Percentiles rank a stretch among this genome's conserved stretches.
phyloP scores from a whole-genome alignment of 441 rosid species.

The Erodium texanum region DNA sequence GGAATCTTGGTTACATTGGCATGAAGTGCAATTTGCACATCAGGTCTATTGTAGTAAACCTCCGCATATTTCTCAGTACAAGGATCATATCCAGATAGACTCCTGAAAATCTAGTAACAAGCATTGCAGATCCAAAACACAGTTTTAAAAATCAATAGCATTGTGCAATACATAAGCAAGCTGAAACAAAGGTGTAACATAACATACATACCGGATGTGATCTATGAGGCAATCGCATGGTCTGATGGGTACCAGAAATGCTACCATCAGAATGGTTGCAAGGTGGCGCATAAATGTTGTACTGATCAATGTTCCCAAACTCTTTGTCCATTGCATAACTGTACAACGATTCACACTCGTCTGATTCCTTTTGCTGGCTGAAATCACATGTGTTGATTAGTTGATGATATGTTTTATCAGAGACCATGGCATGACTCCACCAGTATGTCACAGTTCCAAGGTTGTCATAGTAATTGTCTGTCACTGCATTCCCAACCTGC shows the following conservation, averaged over 20 bases:
- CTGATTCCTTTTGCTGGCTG: slow-evolving; percentile 61
- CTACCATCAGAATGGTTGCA: slow-evolving; percentile 75
- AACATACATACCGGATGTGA: too few relatives aligned
- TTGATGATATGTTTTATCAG: slow-evolving; percentile 70
- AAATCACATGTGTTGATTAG: slow-evolving; percentile 80
- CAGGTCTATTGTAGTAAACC: slow-evolving; percentile 79
- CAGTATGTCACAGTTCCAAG: slow-evolving; percentile 90
- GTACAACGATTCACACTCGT: slow-evolving; percentile 77
- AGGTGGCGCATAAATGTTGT: slow-evolving; percentile 79
- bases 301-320: slow-evolving; percentile 93
- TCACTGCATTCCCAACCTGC: slow-evolving; percentile 91
- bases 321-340: slow-evolving; percentile 89
- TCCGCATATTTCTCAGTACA: slow-evolving; percentile 97
- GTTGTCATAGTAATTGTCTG: slow-evolving; percentile 84
- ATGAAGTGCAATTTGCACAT: slow-evolving; percentile 82
- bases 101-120: slow-evolving; percentile 18
- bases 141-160: too few relatives aligned
- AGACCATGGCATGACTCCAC: slow-evolving; percentile 99
- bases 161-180: too few relatives aligned
- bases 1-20: slow-evolving; percentile 67
- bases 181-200: too few relatives aligned
- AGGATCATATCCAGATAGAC: slow-evolving; percentile 79
- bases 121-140: not conserved
- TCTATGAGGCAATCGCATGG: slow-evolving; percentile 64
- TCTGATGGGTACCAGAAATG: slow-evolving; percentile 24